These are phyloP conservation scores for Paramyrothecium sp. DNA, from an alignment of 2,329 filamentous ascomycete genomes.

Conservation along the genomic window DNA sequence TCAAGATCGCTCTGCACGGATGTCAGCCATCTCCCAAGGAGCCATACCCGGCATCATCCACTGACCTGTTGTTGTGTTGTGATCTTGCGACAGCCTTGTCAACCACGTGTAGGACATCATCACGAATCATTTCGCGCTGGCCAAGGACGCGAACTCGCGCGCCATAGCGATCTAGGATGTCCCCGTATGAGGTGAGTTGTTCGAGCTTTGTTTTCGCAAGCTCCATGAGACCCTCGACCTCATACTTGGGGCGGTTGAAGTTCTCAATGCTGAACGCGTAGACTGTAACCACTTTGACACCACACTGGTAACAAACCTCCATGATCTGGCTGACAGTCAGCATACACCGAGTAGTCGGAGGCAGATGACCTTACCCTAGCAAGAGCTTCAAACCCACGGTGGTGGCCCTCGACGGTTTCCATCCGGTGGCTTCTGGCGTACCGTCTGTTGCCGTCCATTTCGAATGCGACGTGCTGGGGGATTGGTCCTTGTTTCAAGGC, in stretches of 20 bases:
- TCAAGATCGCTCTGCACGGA: conserved; percentile 57
- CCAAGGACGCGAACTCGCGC: conserved; percentile 84
- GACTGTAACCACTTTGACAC: conserved; percentile 94
- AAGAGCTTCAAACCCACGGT: conserved; percentile 91
- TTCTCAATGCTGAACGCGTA: conserved; percentile 99
- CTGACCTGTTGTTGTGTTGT: conserved; percentile 76
- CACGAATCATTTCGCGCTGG: conserved; percentile 77
- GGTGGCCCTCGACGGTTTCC: conserved; percentile 94
- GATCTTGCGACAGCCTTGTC: conserved; percentile 86
- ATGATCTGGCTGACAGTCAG: conserved; percentile 60
- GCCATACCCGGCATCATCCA: background rate
- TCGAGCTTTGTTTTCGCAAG: conserved; percentile 94
- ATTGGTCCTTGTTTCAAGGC: conserved; percentile 87
- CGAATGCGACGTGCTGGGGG: conserved; percentile 95
- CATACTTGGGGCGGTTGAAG: conserved; percentile 94
- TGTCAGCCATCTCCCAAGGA: conserved; percentile 8
- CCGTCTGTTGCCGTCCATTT: conserved; percentile 97
- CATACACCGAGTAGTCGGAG: conserved; percentile 12
- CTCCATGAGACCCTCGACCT: conserved; percentile 96
- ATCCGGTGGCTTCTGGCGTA: conserved; percentile 90
- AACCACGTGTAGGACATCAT: conserved; percentile 85
- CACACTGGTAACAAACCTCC: conserved; percentile 97
- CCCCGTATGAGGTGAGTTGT: conserved; percentile 89
- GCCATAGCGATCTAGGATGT: conserved; percentile 88
- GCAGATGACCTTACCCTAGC: conserved; percentile 60